Evolutionary conservation across 768 basidiomycete species (phyloP).

Genomic region (Leccinellum rugosiceps): DNA sequence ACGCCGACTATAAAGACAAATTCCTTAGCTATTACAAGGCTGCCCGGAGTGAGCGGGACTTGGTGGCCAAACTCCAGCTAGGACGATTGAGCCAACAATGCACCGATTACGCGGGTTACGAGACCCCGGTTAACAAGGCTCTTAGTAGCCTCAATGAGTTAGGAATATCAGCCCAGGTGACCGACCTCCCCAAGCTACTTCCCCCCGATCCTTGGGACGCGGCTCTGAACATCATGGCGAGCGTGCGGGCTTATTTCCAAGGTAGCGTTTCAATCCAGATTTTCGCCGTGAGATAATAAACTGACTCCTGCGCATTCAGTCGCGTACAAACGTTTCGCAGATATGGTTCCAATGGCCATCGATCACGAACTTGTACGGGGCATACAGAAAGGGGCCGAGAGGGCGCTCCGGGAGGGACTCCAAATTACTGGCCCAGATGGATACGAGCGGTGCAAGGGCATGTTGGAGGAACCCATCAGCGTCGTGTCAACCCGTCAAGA

Average conservation of each 20-base stretch:
- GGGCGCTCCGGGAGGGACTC: conserved; percentile 45
- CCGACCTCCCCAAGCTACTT: conserved; percentile 49
- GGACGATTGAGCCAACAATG: background rate
- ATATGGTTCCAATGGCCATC: conserved; percentile 42
- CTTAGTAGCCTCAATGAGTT: conserved; percentile 10
- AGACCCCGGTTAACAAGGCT: conserved; percentile 28
- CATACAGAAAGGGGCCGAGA: conserved; percentile 43
- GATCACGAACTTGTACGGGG: conserved; percentile 44
- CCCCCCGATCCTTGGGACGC: conserved; percentile 51
- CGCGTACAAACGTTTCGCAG: conserved; percentile 44
- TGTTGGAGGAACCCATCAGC: conserved; percentile 48
- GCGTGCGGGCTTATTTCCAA: conserved; percentile 73
- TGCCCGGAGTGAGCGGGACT: conserved; percentile 5
- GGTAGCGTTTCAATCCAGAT: conserved; percentile 37
- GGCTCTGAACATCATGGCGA: conserved; percentile 64
- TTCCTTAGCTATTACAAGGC: conserved; percentile 50
- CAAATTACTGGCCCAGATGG: conserved; percentile 50
- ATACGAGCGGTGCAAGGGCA: conserved; percentile 43
- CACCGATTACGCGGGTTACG: background rate
- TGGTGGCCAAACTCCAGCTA: conserved; percentile 7
- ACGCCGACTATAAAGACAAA: conserved; percentile 46
- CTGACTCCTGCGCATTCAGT: conserved; percentile 31
- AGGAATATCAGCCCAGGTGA: conserved; percentile 34
- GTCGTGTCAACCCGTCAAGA: conserved; percentile 46
- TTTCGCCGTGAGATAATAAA: background rate